Evolutionary conservation across 1,284 basidiomycete species (phyloP), one percentile per base, ranked within the genome.

Genomic region (Phylloboletellus chloephorus): DNA sequence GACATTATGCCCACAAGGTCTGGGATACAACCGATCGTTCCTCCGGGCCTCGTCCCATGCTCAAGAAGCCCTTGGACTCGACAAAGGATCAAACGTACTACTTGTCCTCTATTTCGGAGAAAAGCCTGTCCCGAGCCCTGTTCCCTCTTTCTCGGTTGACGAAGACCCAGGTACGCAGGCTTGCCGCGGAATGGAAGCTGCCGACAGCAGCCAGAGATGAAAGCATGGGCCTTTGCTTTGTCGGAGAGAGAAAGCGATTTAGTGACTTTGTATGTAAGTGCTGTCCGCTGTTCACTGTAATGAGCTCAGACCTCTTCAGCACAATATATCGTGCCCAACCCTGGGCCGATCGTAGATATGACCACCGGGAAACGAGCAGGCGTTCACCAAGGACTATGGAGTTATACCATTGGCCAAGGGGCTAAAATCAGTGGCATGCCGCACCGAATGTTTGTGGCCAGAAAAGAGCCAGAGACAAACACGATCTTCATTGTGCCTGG

Each of bases 201-300:
- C 82, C 85, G 2, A 96, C 88, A 0, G 89, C 91, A 1, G 69
- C 76, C 2, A 73, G 90, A 40, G 73, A 72, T 16, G 95, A 98
- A 60, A 93, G 88, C 61, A 95, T 97, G 85, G 95, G 95, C 0
- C 76, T 98, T n/a, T 98, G 95, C 58, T 98, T 98, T 52, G 83
- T 98, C 7, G 95, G 94, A 10, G 78, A 93, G 63, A 78, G 82
- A 53, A 71, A 74, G 12, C 74, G 69, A 39, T 95, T 95, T 55
- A 72, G 73, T 31, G 67, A 77, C 11, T 95, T 93, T 57, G 63
- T 95, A 34, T 75, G 91, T 90, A 46, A 41, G 66, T 37, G 33
- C 10, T 22, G 13, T 46, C 33, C 10, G 5, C 25, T 10, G 13
- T 13, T 22, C 19, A 10, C 37, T 35, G 61, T 56, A 12, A 12